Base-by-base conservation (phyloP, 2,329 filamentous ascomycete species). In the Chrysoporthe puriensis region DNA sequence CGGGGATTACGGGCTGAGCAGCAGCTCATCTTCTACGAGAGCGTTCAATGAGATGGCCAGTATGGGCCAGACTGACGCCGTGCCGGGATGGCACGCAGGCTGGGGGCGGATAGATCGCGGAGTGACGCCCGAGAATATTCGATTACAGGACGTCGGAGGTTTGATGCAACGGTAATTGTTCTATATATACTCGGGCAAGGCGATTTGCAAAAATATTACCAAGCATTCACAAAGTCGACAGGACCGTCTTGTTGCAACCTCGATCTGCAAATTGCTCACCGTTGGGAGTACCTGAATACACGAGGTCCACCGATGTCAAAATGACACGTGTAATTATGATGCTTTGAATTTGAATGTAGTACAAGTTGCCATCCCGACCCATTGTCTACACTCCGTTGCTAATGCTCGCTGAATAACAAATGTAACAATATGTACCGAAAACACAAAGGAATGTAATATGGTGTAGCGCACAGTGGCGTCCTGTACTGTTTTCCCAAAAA, bases 91-190 rank as follows among this genome's bases (percentile, higher is more conserved):
- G 79, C 78, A 77, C 2, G 78, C 73, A 1, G 79, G 79, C 26
- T 81, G 79, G 79, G 79, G 79, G 0, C 73, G 79, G 42, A 75
- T 80, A 65, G 78, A 80, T 67, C 72, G 76, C 8, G 74, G 76
- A 36, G 74, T 71, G 11, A 68, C 73, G 32, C 72, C 74, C 0
- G 77, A 79, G 26, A 76, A 79, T 64, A 77, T 80, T 61, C 73
- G 73, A 11, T 67, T 80, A 40, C 75, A 77, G n/a, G 79, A 80
- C 18, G 77, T 80, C 3, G 78, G 79, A 7, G 76, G 76, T 14
- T 66, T 80, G 48, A 66, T 80, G 13, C 73, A 67, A 67, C 72
- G 66, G 66, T 76, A 40, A 42, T 46, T 21, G 3, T 50, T 3
- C 2, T 57, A 14, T 57, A 36, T 16, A 57, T 32, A 26, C 44